Percentiles rank a stretch among this genome's conserved stretches.
phyloP scores from a whole-genome alignment of 2,329 filamentous ascomycete species.

The Curvularia verruculosa region DNA sequence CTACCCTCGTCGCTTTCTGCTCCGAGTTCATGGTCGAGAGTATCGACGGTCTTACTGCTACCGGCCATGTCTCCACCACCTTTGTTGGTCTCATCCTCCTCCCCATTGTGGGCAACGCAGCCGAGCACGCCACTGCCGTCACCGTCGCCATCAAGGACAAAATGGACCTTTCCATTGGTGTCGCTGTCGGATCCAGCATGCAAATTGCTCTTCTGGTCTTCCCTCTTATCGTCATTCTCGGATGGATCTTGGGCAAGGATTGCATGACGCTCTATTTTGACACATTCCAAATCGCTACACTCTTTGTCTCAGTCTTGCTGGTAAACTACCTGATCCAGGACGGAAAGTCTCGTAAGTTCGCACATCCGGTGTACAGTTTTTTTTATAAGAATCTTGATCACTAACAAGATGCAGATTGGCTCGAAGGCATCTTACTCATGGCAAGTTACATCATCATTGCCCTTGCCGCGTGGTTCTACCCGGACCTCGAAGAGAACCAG shows the following conservation, averaged over 20 bases:
- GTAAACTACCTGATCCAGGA: constrained; percentile 69
- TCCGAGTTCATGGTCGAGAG: constrained; percentile 69
- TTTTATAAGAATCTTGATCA: no score
- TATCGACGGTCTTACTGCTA: constrained; percentile 61
- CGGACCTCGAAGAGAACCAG: constrained; percentile 32
- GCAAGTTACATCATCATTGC: constrained; percentile 68
- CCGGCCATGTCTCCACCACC: constrained; percentile 59
- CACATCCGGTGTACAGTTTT: no score
- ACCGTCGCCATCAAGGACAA: constrained; percentile 69
- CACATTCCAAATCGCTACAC: constrained; percentile 77
- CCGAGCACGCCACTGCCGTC: constrained; percentile 69
- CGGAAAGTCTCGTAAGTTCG: constrained; percentile 58
- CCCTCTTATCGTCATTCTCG: constrained; percentile 65
- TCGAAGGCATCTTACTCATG: constrained; percentile 67
- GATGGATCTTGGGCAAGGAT: constrained; percentile 65
- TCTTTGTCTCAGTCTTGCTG: constrained; percentile 63
- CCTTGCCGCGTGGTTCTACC: constrained; percentile 62
- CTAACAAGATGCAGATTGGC: constrained; percentile 54
- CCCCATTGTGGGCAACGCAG: constrained; percentile 70
- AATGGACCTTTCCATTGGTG: constrained; percentile 71
- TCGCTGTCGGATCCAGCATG: constrained; percentile 69
- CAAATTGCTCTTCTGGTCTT: constrained; percentile 69
- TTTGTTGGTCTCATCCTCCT: constrained; percentile 69
- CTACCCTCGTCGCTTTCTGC: constrained; percentile 79
- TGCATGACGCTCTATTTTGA: constrained; percentile 82